Conservation (phyloP, 306 rosid species). For the Astragalus glycyphyllos region DNA sequence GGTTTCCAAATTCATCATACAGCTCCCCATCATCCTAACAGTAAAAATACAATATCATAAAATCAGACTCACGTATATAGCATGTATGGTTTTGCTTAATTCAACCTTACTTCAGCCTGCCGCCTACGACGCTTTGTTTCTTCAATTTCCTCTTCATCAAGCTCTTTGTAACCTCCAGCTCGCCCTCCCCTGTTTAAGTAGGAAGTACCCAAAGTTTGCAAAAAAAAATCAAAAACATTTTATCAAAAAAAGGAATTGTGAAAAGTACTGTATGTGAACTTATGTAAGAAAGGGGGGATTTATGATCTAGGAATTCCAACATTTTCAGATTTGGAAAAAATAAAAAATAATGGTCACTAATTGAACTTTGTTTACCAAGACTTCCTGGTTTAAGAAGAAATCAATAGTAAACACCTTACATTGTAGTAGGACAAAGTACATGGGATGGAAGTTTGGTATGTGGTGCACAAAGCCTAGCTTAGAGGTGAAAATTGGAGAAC, state of each 20-base stretch:
- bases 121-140: constrained; percentile 94
- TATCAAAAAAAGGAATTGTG: constrained; percentile 6
- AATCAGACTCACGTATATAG: constrained; percentile 18
- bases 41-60: constrained; percentile 27
- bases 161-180: constrained; percentile 98
- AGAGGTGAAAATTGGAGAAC: constrained; percentile 13
- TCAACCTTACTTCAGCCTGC: constrained; percentile 88
- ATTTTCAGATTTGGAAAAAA: constrained; percentile 14
- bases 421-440: background rate
- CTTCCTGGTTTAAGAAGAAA: background rate
- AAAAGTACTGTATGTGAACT: background rate
- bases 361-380: background rate
- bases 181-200: constrained; percentile 86
- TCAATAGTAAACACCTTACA: background rate
- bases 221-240: constrained; percentile 15
- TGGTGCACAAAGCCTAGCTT: background rate
- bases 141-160: constrained; percentile 97
- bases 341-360: background rate
- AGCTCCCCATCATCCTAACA: constrained; percentile 94
- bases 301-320: constrained; percentile 24
- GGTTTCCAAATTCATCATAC: constrained; percentile 99
- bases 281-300: background rate
- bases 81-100: constrained; percentile 30
- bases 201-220: constrained; percentile 39
- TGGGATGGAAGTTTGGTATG: constrained; percentile 9